Evolutionary conservation across 345 rosid genomes (phyloP).

Genomic region (Populus ilicifolia): DNA sequence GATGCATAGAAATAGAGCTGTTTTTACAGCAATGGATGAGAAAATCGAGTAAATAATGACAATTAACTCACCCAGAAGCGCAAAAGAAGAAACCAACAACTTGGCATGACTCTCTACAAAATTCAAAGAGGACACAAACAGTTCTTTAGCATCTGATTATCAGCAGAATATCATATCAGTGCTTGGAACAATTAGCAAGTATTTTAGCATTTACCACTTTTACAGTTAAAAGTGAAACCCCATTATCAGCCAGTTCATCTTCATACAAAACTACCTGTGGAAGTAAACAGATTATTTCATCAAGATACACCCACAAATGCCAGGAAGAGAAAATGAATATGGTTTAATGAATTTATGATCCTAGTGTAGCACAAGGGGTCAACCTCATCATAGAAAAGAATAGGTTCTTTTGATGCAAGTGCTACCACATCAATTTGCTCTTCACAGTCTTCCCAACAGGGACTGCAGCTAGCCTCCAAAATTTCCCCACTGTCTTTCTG

Average conservation of each 20-base stretch:
- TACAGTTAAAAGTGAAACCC: constrained; percentile 82
- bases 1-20: background rate
- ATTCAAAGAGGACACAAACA: constrained; percentile 18
- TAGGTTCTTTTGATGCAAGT: constrained; percentile 80
- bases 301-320: background rate
- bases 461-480: constrained; percentile 25
- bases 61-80: constrained; percentile 83
- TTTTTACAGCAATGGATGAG: background rate
- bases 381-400: constrained; percentile 98
- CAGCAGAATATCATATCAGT: constrained; percentile 3
- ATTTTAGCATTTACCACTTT: constrained; percentile 69
- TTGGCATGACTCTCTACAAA: constrained; percentile 90
- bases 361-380: constrained; percentile 2
- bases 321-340: background rate
- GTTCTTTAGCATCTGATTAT: constrained; percentile 1
- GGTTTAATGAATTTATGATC: background rate
- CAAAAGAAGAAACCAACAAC: constrained; percentile 92
- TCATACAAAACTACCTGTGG: constrained; percentile 86
- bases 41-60: background rate
- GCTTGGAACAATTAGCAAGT: constrained; percentile 1
- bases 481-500: constrained; percentile 35
- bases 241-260: constrained; percentile 95
- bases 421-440: constrained; percentile 73
- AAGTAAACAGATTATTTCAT: constrained; percentile 17
- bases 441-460: constrained; percentile 77